Evolutionary conservation across 2,329 filamentous ascomycete species (phyloP), one percentile per base, ranked within the genome.

Genomic region (Tolypocladium album): DNA sequence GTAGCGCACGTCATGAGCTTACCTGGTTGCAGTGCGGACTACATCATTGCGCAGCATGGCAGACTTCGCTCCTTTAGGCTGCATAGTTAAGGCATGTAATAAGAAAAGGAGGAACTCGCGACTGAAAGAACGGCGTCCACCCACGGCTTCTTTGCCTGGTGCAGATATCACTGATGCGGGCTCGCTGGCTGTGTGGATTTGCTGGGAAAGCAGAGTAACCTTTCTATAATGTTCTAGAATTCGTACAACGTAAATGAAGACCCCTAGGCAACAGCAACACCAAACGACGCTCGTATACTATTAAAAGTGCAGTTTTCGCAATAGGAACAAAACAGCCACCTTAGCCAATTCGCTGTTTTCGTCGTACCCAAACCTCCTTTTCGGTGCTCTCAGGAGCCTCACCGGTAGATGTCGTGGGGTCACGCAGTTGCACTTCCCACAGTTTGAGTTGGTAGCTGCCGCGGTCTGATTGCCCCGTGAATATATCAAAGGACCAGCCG

Each of bases 401-500:
- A 0, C 59, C 61, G 0, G 42, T 13, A 3, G 56, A n/a, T 2
- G 9, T 55, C 47, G 0, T 22, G 27, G 4, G 22, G 2, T 71
- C 65, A 15, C 83, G 76, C 12, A 85, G 58, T 61, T 89, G 77
- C 0, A 87, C 79, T 63, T 89, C 86, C 85, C 86, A 89, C 0
- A 86, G 71, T 27, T 79, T 79, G 12, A 89, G 73, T 61, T 74
- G 80, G 67, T 89, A 89, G 55, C 72, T 81, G 1, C 81, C 85
- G 0, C 85, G 79, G 68, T 89, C 87, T 1, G 78, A 79, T 65
- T 76, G 75, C 0, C 87, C 87, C 0, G 86, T 82, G 58, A 84
- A 82, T 2, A 89, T 66, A 67, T 90, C 87, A 70, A 89, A 90
- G 0, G 85, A 86, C 87, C 87, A 90, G 5, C 78, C 82, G 62